phyloP scores from a whole-genome alignment of 768 basidiomycete genomes.

The Termitomyces heimii region DNA sequence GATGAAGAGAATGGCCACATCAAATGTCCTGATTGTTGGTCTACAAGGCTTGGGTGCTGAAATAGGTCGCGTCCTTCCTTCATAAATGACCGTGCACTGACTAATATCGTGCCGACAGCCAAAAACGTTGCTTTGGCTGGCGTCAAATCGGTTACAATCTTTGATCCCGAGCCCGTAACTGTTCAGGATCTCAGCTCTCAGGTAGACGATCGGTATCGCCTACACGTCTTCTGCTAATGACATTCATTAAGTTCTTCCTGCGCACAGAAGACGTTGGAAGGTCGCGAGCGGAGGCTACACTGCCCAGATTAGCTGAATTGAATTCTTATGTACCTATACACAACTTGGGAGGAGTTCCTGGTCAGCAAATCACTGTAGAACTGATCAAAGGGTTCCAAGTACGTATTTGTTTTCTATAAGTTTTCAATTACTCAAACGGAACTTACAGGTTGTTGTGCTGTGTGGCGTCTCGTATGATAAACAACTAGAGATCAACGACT shows the following conservation, averaged over 20 bases:
- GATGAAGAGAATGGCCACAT: conserved; percentile 98
- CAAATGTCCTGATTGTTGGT: conserved; percentile 92
- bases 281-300: conserved; percentile 78
- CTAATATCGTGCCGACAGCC: conserved; percentile 38
- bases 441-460: conserved; percentile 78
- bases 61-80: conserved; percentile 50
- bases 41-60: conserved; percentile 91
- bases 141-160: conserved; percentile 95
- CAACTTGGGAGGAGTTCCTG: conserved; percentile 70
- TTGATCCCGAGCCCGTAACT: conserved; percentile 84
- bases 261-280: conserved; percentile 84
- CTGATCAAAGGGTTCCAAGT: conserved; percentile 88
- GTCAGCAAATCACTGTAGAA: conserved; percentile 75
- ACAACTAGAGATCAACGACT: conserved; percentile 93
- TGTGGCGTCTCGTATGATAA: conserved; percentile 72
- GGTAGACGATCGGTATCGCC: conserved; percentile 34
- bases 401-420: conserved; percentile 15
- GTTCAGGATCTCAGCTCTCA: conserved; percentile 92
- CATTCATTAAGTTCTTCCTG: conserved; percentile 78
- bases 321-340: conserved; percentile 96
- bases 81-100: neutral
- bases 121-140: conserved; percentile 95
- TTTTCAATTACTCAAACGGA: neutral
- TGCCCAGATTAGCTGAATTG: conserved; percentile 87
- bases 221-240: conserved; percentile 10